Percentiles rank a stretch among this genome's conserved stretches.
phyloP scores from a whole-genome alignment of 192 early-diverging fungal species.

The Mortierella alpina region DNA sequence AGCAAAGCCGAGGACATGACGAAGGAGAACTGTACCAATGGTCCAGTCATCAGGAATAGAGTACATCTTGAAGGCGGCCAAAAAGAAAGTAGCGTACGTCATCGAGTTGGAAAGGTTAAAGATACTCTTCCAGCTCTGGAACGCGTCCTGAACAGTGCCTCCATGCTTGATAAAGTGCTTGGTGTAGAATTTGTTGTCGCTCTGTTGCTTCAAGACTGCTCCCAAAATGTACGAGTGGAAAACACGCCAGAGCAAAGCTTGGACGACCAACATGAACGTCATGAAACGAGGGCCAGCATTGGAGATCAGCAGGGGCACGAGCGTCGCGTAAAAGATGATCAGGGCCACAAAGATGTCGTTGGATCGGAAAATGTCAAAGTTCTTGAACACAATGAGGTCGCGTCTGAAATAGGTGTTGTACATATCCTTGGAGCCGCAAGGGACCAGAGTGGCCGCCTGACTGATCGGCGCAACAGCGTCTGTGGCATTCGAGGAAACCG shows the following conservation, averaged over 20 bases:
- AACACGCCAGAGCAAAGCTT: conserved; percentile 89
- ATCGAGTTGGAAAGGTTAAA: conserved; percentile 93
- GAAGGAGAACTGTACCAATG: conserved; percentile 77
- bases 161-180: conserved; percentile 95
- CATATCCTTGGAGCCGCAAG: conserved; percentile 57
- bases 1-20: conserved; percentile 84
- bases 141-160: conserved; percentile 87
- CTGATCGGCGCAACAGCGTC: conserved; percentile 32
- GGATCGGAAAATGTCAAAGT: conserved; percentile 90
- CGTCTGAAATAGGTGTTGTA: conserved; percentile 82
- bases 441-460: conserved; percentile 34
- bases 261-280: conserved; percentile 64
- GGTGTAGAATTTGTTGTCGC: conserved; percentile 83
- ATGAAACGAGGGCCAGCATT: conserved; percentile 49
- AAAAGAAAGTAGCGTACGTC: conserved; percentile 90
- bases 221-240: conserved; percentile 88
- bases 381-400: conserved; percentile 91
- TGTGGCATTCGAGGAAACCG: neutral
- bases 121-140: conserved; percentile 95
- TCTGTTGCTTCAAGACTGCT: conserved; percentile 82
- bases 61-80: conserved; percentile 86
- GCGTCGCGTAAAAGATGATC: conserved; percentile 78
- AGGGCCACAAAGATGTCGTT: conserved; percentile 85
- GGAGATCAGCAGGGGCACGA: conserved; percentile 68
- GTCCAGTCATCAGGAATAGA: conserved; percentile 76